Evolutionary conservation across 371 early-diverging fungal genomes (phyloP), one percentile per base, ranked within the genome.

Genomic region (Rhizopus sp.): DNA sequence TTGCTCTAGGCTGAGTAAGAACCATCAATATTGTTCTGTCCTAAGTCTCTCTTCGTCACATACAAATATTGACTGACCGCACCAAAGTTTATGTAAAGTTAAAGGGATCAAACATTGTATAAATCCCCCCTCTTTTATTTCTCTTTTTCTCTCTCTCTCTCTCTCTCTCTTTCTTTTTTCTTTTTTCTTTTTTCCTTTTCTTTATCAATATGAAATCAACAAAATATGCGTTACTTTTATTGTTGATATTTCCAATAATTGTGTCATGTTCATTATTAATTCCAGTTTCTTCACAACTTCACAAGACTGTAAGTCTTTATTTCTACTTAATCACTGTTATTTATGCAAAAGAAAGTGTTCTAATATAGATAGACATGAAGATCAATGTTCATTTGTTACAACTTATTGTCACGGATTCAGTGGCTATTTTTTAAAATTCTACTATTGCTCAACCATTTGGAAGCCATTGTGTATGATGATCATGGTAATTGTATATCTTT

Each of bases 371-470:
- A 30, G 39, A 5, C 72, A 71, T 47, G 35, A 32, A 40, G 68
- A 77, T 58, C 72, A 73, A 53, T 77, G 77, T 45, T 64, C 58
- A 8, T 77, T 71, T 68, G 77, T 77, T 9, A 53, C 57, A 37
- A 47, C 44, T 16, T 53, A 63, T 17, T 77, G 77, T 46, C 63
- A 64, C 50, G 77, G 72, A 17, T 77, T 71, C 29, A 77, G 73
- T 57, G 62, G 66, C 0, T 59, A 61, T 47, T 88, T 82, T 62
- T 58, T 86, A 7, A 64, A 67, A 33, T 77, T 86, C 49, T 85
- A 86, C 60, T 88, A 83, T 62, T 88, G 88, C 62, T 73, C 80
- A 32, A 59, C 72, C 16, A 15, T 73, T 29, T 68, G 70, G 58
- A 67, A 59, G 16, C 82, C 81, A 29, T 5, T 69, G 3, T 46